Evolutionary conservation across 331 rosid genomes (phyloP), one percentile per base, ranked within the genome.

Genomic region (Ulmus americana): DNA sequence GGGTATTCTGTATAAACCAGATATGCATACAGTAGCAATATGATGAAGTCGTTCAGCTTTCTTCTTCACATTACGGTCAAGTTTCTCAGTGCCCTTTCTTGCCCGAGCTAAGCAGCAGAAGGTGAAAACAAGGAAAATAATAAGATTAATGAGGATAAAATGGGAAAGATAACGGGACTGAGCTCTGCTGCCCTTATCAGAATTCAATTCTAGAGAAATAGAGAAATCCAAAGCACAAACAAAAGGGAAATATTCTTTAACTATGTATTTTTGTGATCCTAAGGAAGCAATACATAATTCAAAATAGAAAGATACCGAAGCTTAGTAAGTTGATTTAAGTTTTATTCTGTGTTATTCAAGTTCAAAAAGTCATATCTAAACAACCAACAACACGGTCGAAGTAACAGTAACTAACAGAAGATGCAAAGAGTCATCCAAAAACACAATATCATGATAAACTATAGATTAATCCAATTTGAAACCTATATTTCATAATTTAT

Each of bases 21-120:
- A 20, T 58, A 78, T 76, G 66, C 95, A 70, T 61, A 92, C 96
- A 65, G 73, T 72, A 28, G 96, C 95, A 76, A 89, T 76, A 57
- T 64, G 85, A 70, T 71, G 88, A 22, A 92, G 86, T 41, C 80
- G 71, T 74, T 85, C 76, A 8, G 96, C 98, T 78, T 87, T 94
- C 76, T 82, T 85, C 83, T 89, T 92, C 64, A 92, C 94, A 58
- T 69, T 51, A 20, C 85, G 96, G 71, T 89, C 98, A 70, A 92
- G 78, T 80, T 70, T 85, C 78, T 80, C 82, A 15, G 96, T 88
- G 66, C 81, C 95, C 83, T 88, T 78, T 71, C 94, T 89, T 60
- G 90, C 98, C 68, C 95, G 88, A 73, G 98, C 98, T 92, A 69
- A 71, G 52, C 73, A 81, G 45, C 28, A 80, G 45, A 78, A 65